Evolutionary conservation across 2,329 filamentous ascomycete species (phyloP), one percentile per base, ranked within the genome.

Genomic region (Amauroascus verrucosus): DNA sequence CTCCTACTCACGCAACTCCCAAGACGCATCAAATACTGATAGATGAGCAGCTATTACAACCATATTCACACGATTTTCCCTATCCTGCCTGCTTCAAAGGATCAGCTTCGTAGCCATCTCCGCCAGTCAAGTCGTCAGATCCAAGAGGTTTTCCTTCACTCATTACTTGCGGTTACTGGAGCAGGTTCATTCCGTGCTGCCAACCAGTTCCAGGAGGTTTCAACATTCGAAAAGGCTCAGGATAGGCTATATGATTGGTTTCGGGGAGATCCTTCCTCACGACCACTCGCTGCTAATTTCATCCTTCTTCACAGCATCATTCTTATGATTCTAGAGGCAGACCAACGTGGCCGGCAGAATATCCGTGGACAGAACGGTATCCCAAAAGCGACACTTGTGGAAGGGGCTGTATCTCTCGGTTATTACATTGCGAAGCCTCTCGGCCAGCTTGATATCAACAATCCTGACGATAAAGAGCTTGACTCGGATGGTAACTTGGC

Each of bases 291-390:
- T 1, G 62, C 65, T 33, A 73, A 72, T 54, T 51, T 73, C 24
- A 60, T 73, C 20, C 70, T 67, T 61, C 62, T 72, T n/a, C 70
- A 73, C 56, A 66, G 65, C 30, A 60, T 72, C 47, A 61, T 69
- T 7, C 59, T 73, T 18, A 67, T 73, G 65, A 65, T 71, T 16
- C 63, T 73, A 9, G 71, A 74, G 41, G 69, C 68, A 53, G 70
- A 72, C 45, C 61, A 64, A 8, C 69, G 69, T 38, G 68, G 68
- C 1, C 70, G 70, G 1, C 69, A 72, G 35, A 72, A 72, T 48
- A 61, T 73, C 20, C 63, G 67, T 22, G 59, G 67, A 37, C 70
- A 71, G 56, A 65, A 71, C 53, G 69, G 68, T n/a, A 57, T 69
- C 13, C 65, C 69, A 1, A 72, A 72, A 56, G 63, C 65, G 18